Conservation (phyloP, 1,284 basidiomycete species). For the Lentinula novae-zelandiae region DNA sequence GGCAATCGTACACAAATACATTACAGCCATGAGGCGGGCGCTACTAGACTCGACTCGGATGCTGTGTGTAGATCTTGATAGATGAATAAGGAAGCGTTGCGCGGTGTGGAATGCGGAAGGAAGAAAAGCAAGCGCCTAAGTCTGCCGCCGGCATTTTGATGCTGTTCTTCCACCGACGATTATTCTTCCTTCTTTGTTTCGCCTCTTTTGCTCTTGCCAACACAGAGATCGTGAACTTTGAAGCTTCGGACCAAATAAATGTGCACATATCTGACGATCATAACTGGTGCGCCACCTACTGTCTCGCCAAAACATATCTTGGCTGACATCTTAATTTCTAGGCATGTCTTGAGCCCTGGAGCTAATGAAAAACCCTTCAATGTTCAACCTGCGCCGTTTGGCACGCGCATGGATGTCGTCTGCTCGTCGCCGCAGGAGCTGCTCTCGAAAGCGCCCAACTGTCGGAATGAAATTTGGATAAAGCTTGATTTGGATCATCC, state of each 20-base stretch:
- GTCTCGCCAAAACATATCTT: not conserved
- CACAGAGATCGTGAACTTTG: conserved; percentile 66
- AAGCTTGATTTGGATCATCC: conserved; percentile 45
- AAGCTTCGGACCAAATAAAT: conserved; percentile 24
- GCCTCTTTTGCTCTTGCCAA: conserved; percentile 35
- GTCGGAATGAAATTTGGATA: conserved; percentile 56
- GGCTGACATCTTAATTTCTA: not conserved
- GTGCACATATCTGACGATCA: conserved; percentile 24
- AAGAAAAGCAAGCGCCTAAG: not conserved
- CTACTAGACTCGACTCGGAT: not conserved
- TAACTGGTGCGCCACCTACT: conserved; percentile 31
- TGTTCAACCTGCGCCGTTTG: conserved; percentile 41
- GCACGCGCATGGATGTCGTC: conserved; percentile 31
- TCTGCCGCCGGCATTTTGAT: not conserved
- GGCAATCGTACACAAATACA: not conserved
- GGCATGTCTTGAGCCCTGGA: conserved; percentile 5
- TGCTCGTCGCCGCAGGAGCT: conserved; percentile 27
- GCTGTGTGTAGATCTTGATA: no score
- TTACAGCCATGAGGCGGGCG: not conserved
- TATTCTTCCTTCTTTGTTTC: conserved; percentile 17
- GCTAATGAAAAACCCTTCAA: conserved; percentile 24
- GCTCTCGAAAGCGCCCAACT: conserved; percentile 22
- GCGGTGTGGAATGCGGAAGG: no score
- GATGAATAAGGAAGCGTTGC: no score
- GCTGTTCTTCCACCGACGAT: not conserved